Conservation (phyloP, 2,329 filamentous ascomycete species). For the Ceratocystiopsis sp. region DNA sequence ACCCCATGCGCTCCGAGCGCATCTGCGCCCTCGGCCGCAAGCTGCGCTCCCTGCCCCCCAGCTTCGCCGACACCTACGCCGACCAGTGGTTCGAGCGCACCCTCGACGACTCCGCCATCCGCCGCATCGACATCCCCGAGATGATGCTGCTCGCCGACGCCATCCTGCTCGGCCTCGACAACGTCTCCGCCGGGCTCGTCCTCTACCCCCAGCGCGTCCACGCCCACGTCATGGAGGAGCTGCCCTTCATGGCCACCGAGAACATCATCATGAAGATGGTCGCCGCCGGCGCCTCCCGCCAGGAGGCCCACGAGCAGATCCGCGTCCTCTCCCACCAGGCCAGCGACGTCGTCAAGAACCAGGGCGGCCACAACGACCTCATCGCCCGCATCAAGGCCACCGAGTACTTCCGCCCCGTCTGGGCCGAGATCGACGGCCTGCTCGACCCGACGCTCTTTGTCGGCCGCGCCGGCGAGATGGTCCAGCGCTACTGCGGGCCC, state of each 20-base stretch:
- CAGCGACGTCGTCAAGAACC: conserved; percentile 28
- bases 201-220: conserved; percentile 63
- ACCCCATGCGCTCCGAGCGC: conserved; percentile 35
- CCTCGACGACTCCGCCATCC: conserved; percentile 60
- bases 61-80: conserved; percentile 48
- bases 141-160: conserved; percentile 51
- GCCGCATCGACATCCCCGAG: conserved; percentile 48
- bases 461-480: conserved; percentile 27
- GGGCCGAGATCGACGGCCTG: conserved; percentile 30
- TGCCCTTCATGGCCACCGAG: conserved; percentile 44
- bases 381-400: conserved; percentile 58
- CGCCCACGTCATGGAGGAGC: conserved; percentile 50
- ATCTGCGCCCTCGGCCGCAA: conserved; percentile 26
- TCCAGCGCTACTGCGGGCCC: conserved; percentile 17
- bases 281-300: conserved; percentile 51
- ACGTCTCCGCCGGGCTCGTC: conserved; percentile 48
- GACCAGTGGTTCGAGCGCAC: conserved; percentile 61
- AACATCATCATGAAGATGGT: conserved; percentile 64
- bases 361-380: conserved; percentile 61
- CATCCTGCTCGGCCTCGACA: conserved; percentile 43
- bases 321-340: conserved; percentile 68
- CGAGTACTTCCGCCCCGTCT: conserved; percentile 59
- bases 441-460: conserved; percentile 13
- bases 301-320: conserved; percentile 78
- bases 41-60: conserved; percentile 16